Percentiles rank a stretch among this genome's conserved stretches.
These are phyloP conservation scores for Trypethelium eluteriae DNA, from an alignment of 495 filamentous ascomycete species.

Conservation along the genomic window DNA sequence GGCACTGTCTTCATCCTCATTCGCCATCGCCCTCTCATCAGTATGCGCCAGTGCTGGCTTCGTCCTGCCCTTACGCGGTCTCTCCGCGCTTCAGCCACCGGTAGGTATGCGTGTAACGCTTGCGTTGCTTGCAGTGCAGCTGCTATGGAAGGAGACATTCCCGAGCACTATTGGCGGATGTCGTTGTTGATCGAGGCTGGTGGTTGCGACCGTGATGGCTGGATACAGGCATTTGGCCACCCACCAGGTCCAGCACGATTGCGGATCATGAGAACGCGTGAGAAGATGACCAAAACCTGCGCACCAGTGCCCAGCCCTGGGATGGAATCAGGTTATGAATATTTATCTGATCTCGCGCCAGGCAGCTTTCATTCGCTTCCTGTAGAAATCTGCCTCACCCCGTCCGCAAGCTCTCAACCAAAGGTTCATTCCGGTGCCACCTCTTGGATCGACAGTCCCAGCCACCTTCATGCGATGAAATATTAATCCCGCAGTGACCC, in stretches of 20 bases:
- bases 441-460: conserved; percentile 5
- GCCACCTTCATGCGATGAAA: conserved; percentile 6
- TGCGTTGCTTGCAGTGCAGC: conserved; percentile 11
- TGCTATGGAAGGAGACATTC: background rate
- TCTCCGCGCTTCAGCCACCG: conserved; percentile 2
- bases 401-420: background rate
- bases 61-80: background rate
- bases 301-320: background rate
- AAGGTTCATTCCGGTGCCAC: background rate
- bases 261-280: conserved; percentile 10
- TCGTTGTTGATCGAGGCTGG: background rate
- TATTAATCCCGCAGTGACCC: conserved; percentile 5
- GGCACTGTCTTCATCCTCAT: background rate
- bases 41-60: background rate
- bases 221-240: conserved; percentile 12
- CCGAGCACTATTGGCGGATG: conserved; percentile 4
- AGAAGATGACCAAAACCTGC: conserved; percentile 5
- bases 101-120: conserved; percentile 8
- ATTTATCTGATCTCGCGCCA: conserved; percentile 10
- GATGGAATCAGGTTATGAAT: conserved; percentile 3
- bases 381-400: background rate
- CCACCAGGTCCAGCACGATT: conserved; percentile 1
- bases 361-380: background rate
- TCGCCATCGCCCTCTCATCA: background rate
- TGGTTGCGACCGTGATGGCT: conserved; percentile 11